Percentiles rank a stretch among this genome's conserved stretches.
These are phyloP conservation scores for Talaromyces nanjingensis DNA, from an alignment of 495 filamentous ascomycete genomes.

Conservation along the genomic window DNA sequence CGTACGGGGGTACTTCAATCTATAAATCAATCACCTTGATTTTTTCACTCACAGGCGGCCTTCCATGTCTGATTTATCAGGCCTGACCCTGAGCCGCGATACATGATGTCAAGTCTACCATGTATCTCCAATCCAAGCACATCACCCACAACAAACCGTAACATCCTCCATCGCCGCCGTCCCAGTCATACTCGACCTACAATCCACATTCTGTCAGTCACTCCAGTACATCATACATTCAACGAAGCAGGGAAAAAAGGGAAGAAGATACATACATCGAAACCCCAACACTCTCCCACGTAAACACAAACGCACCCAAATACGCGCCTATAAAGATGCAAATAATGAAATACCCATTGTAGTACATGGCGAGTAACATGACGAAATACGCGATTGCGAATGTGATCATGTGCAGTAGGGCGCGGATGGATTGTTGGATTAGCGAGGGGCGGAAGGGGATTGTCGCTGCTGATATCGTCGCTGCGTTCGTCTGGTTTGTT, in stretches of 20 bases:
- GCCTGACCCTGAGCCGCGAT: neutral
- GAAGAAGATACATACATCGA: neutral
- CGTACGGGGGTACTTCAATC: too few relatives aligned
- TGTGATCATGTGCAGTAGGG: conserved; percentile 56
- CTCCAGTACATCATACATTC: neutral
- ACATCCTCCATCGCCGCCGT: conserved; percentile 14
- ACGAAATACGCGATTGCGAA: conserved; percentile 66
- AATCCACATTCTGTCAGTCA: conserved; percentile 10
- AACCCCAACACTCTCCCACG: conserved; percentile 38
- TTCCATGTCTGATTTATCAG: too few relatives aligned
- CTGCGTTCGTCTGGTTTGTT: neutral
- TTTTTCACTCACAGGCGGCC: too few relatives aligned
- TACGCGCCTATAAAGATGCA: conserved; percentile 57
- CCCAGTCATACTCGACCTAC: neutral
- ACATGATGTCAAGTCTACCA: neutral
- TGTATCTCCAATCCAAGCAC: neutral
- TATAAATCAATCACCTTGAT: too few relatives aligned
- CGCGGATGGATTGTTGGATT: conserved; percentile 54
- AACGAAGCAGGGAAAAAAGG: neutral
- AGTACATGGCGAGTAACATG: conserved; percentile 65
- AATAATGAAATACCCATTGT: conserved; percentile 58
- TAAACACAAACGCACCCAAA: conserved; percentile 52
- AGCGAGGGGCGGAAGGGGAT: conserved; percentile 38
- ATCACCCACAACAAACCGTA: conserved; percentile 22
- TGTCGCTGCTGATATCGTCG: neutral